Conservation (phyloP, 164 flowering plant species). For the Akebia trifoliata region DNA sequence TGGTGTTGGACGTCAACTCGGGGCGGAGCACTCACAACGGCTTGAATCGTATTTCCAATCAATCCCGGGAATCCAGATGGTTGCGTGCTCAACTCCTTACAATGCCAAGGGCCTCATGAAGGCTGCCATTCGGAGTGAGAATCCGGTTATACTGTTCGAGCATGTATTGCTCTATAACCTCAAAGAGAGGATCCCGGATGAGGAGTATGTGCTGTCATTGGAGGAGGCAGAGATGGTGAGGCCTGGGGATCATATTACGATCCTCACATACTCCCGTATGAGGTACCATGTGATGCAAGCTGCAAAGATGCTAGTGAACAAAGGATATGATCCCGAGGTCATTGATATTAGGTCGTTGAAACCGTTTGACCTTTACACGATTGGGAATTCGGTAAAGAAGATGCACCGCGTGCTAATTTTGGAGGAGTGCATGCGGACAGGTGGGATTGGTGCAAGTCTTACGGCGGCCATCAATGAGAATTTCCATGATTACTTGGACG, state of each 20-base stretch:
- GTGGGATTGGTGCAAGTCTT: constrained; percentile 91
- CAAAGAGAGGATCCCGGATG: constrained; percentile 86
- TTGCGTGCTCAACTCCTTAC: constrained; percentile 91
- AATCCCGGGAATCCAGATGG: constrained; percentile 91
- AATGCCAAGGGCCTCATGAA: constrained; percentile 94
- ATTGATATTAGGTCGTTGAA: constrained; percentile 87
- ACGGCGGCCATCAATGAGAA: constrained; percentile 81
- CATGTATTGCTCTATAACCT: constrained; percentile 85
- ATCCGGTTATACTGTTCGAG: constrained; percentile 84
- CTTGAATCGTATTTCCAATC: constrained; percentile 89
- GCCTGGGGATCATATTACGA: constrained; percentile 85
- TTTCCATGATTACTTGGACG: constrained; percentile 83
- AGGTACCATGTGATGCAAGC: constrained; percentile 96
- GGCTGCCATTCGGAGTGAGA: constrained; percentile 87
- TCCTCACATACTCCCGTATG: constrained; percentile 85
- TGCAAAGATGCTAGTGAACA: constrained; percentile 80
- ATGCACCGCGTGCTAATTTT: constrained; percentile 82
- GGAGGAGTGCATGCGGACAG: constrained; percentile 94
- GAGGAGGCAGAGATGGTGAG: constrained; percentile 97
- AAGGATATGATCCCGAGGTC: constrained; percentile 90
- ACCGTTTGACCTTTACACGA: constrained; percentile 77
- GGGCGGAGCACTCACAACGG: constrained; percentile 90
- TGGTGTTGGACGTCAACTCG: constrained; percentile 89
- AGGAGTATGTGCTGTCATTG: constrained; percentile 60
- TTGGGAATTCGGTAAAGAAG: constrained; percentile 83